Percentiles rank a stretch among this genome's conserved stretches.
phyloP scores from a whole-genome alignment of 768 basidiomycete genomes.

The Termitomyces eurrhizus region DNA sequence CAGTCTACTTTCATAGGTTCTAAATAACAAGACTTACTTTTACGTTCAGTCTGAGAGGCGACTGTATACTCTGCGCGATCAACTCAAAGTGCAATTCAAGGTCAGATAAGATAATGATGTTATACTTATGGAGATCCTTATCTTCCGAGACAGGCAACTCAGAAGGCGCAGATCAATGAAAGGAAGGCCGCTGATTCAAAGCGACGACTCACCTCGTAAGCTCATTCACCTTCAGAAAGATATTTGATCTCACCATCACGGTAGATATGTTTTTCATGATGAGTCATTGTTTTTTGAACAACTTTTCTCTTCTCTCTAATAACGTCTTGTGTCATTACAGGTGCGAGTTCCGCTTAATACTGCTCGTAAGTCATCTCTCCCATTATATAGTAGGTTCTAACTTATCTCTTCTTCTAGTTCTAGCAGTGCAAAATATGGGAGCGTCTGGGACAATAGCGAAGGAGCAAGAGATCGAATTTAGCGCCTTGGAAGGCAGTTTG shows the following conservation, averaged over 20 bases:
- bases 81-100: slow-evolving; percentile 71
- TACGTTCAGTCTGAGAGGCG: slow-evolving; percentile 56
- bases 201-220: slow-evolving; percentile 73
- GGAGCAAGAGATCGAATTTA: slow-evolving; percentile 84
- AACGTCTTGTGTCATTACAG: slow-evolving; percentile 35
- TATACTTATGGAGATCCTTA: neutral
- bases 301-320: slow-evolving; percentile 8
- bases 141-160: slow-evolving; percentile 50
- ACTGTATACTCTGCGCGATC: slow-evolving; percentile 64
- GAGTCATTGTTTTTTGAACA: slow-evolving; percentile 28
- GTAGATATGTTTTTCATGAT: slow-evolving; percentile 78
- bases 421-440: slow-evolving; percentile 92
- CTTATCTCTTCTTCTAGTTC: slow-evolving; percentile 32
- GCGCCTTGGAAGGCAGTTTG: slow-evolving; percentile 75
- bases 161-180: slow-evolving; percentile 77
- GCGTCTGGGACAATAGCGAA: slow-evolving; percentile 69
- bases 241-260: neutral
- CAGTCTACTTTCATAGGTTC: slow-evolving; percentile 16
- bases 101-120: slow-evolving; percentile 21
- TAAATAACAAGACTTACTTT: neutral
- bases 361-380: slow-evolving; percentile 41
- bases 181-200: slow-evolving; percentile 78
- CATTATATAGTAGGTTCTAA: neutral
- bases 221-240: slow-evolving; percentile 10
- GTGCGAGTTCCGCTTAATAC: slow-evolving; percentile 82